These are phyloP conservation scores for Priceomyces fermenticarens DNA, from an alignment of 805 yeast genomes.

Conservation along the genomic window DNA sequence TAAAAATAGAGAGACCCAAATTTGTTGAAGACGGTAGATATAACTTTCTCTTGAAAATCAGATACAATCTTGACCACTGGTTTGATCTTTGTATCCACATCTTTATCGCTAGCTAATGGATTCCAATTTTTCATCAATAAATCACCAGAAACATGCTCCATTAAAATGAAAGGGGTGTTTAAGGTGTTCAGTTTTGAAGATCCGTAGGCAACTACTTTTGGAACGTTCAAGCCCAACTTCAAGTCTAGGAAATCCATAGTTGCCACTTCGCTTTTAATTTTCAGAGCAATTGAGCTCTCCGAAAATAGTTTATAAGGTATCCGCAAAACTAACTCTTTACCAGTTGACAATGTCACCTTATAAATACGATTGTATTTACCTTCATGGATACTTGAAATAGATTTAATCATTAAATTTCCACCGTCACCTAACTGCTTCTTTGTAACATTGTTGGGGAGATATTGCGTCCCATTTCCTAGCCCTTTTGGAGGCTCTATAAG, in stretches of 20 bases:
- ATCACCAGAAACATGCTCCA: constrained; percentile 79
- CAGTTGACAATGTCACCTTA: constrained; percentile 62
- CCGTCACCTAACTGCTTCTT: constrained; percentile 42
- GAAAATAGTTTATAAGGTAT: constrained; percentile 80
- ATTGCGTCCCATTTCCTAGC: constrained; percentile 40
- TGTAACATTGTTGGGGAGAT: constrained; percentile 49
- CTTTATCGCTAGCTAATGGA: constrained; percentile 63
- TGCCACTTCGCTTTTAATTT: constrained; percentile 87
- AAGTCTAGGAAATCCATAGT: constrained; percentile 77
- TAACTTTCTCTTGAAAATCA: constrained; percentile 56
- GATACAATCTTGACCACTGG: constrained; percentile 71
- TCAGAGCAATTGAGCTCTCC: constrained; percentile 59
- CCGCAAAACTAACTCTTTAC: constrained; percentile 66
- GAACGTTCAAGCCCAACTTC: constrained; percentile 67
- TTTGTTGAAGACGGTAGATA: constrained; percentile 59
- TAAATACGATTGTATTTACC: constrained; percentile 93
- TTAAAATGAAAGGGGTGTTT: constrained; percentile 71
- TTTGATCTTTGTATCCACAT: constrained; percentile 49
- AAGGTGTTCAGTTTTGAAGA: constrained; percentile 58
- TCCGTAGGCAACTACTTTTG: constrained; percentile 70
- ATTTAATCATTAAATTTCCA: constrained; percentile 50
- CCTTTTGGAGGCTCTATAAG: constrained; percentile 31
- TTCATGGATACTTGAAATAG: constrained; percentile 83
- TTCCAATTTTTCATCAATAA: constrained; percentile 88
- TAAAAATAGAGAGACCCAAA: constrained; percentile 83